Evolutionary conservation across 1,284 basidiomycete species (phyloP).

Genomic region (Mycena citricolor): DNA sequence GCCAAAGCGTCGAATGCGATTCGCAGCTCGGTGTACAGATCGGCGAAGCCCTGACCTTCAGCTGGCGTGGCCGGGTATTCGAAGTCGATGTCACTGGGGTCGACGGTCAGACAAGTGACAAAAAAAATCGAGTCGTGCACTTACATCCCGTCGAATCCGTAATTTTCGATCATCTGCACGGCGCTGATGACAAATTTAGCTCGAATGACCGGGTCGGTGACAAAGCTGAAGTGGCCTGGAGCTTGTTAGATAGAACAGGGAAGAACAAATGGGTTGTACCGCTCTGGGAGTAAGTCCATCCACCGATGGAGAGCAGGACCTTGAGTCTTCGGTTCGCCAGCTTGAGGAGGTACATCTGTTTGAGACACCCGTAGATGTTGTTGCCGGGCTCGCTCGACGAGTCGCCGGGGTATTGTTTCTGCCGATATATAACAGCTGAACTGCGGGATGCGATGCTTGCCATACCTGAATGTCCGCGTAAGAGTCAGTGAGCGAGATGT

Average conservation of each 20-base stretch:
- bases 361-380: slow-evolving; percentile 86
- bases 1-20: slow-evolving; percentile 53
- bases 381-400: slow-evolving; percentile 64
- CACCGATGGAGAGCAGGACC: slow-evolving; percentile 77
- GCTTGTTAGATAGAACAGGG: neutral
- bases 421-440: slow-evolving; percentile 7
- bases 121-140: slow-evolving; percentile 28
- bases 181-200: slow-evolving; percentile 71
- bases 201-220: slow-evolving; percentile 55
- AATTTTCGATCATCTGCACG: slow-evolving; percentile 78
- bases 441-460: slow-evolving; percentile 1
- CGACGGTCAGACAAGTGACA: neutral
- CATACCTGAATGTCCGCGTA: slow-evolving; percentile 82
- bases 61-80: slow-evolving; percentile 56
- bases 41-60: slow-evolving; percentile 59
- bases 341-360: slow-evolving; percentile 79
- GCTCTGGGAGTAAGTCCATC: slow-evolving; percentile 69
- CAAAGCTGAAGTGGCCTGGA: slow-evolving; percentile 61
- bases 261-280: slow-evolving; percentile 30
- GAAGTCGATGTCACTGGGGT: slow-evolving; percentile 56
- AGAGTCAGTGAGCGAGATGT: slow-evolving; percentile 70
- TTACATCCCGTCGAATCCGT: slow-evolving; percentile 85
- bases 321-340: slow-evolving; percentile 74
- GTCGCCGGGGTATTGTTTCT: slow-evolving; percentile 69
- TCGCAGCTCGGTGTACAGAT: slow-evolving; percentile 57